These are phyloP conservation scores for Daldinia eschscholtzii DNA, from an alignment of 2,329 filamentous ascomycete genomes.

Conservation along the genomic window DNA sequence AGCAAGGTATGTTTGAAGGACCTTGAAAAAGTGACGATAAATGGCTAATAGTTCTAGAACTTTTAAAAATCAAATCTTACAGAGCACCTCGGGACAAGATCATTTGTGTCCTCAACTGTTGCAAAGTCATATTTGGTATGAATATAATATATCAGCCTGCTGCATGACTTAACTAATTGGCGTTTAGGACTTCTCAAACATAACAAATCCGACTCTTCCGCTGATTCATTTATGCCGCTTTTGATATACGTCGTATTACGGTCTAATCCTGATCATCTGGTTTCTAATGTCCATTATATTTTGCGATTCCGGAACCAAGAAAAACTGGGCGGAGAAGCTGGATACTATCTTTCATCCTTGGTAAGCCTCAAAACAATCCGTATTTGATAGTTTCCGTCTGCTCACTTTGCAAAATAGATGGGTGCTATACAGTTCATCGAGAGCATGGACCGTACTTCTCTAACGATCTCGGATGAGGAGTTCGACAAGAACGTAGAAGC, in stretches of 20 bases:
- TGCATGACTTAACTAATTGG: conserved; percentile 38
- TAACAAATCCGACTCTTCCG: conserved; percentile 91
- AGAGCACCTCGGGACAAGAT: conserved; percentile 98
- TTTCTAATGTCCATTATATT: conserved; percentile 98
- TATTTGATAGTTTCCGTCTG: background rate
- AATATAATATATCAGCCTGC: background rate
- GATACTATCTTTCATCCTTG: conserved; percentile 96
- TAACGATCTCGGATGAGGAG: conserved; percentile 94
- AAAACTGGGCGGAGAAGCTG: conserved; percentile 95
- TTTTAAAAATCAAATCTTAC: conserved; percentile 96
- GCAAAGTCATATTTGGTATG: conserved; percentile 97
- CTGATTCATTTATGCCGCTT: conserved; percentile 94
- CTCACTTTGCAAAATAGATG: conserved; percentile 65
- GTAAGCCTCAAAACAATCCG: conserved; percentile 61
- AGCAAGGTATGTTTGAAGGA: conserved; percentile 73
- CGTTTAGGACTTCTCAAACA: conserved; percentile 83
- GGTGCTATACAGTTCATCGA: conserved; percentile 97
- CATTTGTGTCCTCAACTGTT: conserved; percentile 97
- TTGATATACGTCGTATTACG: conserved; percentile 96
- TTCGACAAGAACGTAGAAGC: conserved; percentile 98
- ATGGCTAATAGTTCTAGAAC: conserved; percentile 68
- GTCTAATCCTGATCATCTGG: conserved; percentile 93
- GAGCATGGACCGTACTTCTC: conserved; percentile 90
- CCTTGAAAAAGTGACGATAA: background rate
- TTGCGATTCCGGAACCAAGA: conserved; percentile 97